Conservation (phyloP, 176 grass and related monocot genomes). For the Zizania latifolia region DNA sequence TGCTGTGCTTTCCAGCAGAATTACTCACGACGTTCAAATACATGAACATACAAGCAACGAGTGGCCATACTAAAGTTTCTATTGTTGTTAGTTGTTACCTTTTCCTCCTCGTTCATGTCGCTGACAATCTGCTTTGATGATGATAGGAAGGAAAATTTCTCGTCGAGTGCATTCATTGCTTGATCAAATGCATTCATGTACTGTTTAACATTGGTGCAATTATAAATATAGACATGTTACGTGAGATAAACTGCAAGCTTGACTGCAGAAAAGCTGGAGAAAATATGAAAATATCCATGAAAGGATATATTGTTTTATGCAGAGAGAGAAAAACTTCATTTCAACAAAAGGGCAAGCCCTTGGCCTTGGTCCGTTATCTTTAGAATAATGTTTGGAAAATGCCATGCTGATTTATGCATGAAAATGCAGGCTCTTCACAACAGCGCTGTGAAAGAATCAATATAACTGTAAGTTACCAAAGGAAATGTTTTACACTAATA, state of each 20-base stretch:
- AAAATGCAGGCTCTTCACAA: not conserved
- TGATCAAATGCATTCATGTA: slow-evolving; percentile 89
- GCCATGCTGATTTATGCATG: not conserved
- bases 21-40: not conserved
- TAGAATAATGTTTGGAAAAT: slow-evolving; percentile 9
- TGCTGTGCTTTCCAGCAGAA: not conserved
- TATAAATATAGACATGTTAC: slow-evolving; percentile 18
- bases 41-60: slow-evolving; percentile 9
- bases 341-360: not conserved
- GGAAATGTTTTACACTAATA: not conserved
- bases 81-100: slow-evolving; percentile 62
- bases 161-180: slow-evolving; percentile 89
- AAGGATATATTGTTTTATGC: not conserved
- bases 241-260: slow-evolving; percentile 3
- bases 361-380: not conserved
- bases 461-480: not conserved
- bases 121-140: slow-evolving; percentile 89
- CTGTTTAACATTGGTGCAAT: slow-evolving; percentile 44
- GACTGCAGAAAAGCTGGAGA: not conserved
- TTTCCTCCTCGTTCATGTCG: slow-evolving; percentile 67
- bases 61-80: not conserved
- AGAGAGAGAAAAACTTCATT: not conserved
- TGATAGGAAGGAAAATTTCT: slow-evolving; percentile 70
- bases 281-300: not conserved
- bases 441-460: not conserved